A percentile compares a stretch with the other conserved stretches of the same genome.
Conservation (phyloP, 148 eudicot genomes). For the Simmondsia chinensis region DNA sequence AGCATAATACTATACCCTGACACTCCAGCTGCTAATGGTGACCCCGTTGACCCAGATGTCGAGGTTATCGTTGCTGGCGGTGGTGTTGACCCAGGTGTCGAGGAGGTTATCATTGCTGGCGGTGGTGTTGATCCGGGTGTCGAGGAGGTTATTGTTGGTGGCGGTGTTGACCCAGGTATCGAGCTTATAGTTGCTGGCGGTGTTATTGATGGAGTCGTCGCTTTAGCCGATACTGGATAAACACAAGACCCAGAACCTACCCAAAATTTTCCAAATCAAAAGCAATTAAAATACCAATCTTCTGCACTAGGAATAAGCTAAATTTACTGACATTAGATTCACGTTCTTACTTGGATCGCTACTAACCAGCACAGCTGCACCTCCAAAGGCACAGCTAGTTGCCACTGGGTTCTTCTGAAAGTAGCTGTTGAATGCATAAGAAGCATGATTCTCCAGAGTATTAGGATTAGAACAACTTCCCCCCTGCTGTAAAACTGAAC, state of each 20-base stretch:
- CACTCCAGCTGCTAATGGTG: slow-evolving; percentile 1
- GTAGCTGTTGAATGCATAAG: slow-evolving; percentile 81
- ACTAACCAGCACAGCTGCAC: slow-evolving; percentile 50
- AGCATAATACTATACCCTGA: slow-evolving; percentile 22
- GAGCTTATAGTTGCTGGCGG: slow-evolving; percentile 15
- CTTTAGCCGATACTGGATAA: slow-evolving; percentile 31
- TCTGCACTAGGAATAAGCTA: not conserved
- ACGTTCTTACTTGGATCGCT: slow-evolving; percentile 72
- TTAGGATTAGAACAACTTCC: slow-evolving; percentile 68
- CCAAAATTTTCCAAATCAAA: slow-evolving; percentile 8
- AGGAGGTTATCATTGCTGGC: slow-evolving; percentile 26
- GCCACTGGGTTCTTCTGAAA: slow-evolving; percentile 65
- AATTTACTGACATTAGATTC: not conserved
- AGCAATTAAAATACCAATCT: not conserved
- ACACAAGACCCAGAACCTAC: slow-evolving; percentile 74
- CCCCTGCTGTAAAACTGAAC: slow-evolving; percentile 63
- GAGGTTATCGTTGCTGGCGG: slow-evolving; percentile 32
- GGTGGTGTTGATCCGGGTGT: slow-evolving; percentile 14
- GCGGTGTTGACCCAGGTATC: slow-evolving; percentile 15
- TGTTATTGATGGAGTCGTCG: slow-evolving; percentile 19
- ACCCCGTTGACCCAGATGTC: slow-evolving; percentile 24
- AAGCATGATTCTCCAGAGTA: slow-evolving; percentile 68
- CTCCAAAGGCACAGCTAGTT: slow-evolving; percentile 89
- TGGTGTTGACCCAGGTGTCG: slow-evolving; percentile 8
- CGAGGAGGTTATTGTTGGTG: slow-evolving; percentile 18